Percentiles rank a stretch among this genome's conserved stretches.
These are phyloP conservation scores for Podila minutissima DNA, from an alignment of 192 early-diverging fungal species.

Conservation along the genomic window DNA sequence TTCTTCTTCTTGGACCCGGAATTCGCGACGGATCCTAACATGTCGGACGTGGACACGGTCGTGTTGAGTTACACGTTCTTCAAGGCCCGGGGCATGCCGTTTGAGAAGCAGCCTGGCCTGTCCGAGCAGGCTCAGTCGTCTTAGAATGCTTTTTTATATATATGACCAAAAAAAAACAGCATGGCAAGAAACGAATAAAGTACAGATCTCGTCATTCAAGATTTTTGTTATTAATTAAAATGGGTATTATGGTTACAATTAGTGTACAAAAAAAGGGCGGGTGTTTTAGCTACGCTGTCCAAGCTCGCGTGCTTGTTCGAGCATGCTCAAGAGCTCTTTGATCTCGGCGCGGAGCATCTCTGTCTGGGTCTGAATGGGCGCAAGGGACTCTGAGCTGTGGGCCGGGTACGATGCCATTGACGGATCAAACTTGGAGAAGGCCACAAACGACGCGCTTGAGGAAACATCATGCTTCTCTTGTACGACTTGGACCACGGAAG, in stretches of 20 bases:
- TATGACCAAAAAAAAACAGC: too few relatives aligned
- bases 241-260: too few relatives aligned
- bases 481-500: conserved; percentile 20
- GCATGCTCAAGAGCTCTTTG: not conserved
- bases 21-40: conserved; percentile 92
- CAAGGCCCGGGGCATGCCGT: conserved; percentile 61
- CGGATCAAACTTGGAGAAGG: not conserved
- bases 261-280: not conserved
- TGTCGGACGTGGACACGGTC: conserved; percentile 93
- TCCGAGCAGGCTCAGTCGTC: conserved; percentile 21
- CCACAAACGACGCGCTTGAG: not conserved
- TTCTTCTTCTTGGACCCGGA: conserved; percentile 99
- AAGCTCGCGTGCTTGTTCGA: not conserved
- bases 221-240: too few relatives aligned
- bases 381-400: not conserved
- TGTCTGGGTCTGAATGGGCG: not conserved
- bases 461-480: conserved; percentile 17
- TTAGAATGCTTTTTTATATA: not conserved
- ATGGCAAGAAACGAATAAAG: too few relatives aligned
- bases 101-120: conserved; percentile 45
- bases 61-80: conserved; percentile 97
- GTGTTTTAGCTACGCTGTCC: not conserved
- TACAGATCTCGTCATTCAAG: too few relatives aligned
- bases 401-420: not conserved
- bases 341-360: conserved; percentile 3